Base-by-base conservation (phyloP, 208 protist species). In the Herpetomonas samuelpessoai region DNA sequence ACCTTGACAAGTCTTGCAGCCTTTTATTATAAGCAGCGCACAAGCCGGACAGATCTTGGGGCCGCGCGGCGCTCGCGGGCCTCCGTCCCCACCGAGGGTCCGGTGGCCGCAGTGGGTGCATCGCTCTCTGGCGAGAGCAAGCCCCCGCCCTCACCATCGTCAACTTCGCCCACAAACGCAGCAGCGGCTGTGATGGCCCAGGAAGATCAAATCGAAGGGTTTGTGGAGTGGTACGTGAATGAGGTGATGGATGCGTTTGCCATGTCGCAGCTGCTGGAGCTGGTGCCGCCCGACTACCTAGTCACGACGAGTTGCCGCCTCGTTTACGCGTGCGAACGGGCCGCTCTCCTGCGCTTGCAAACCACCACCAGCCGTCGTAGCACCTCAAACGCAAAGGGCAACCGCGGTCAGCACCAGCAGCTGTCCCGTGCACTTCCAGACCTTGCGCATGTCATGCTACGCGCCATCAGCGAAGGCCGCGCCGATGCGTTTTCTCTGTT, bases 171-270 rank as follows among this genome's bases (percentile, higher is more conserved):
- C 44, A 22, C 44, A 9, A 48, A 38, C 53, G 39, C 51, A 53
- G 19, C 47, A 18, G 28, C 39, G 26, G 57, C 9, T 16, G 16
- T 49, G n/a, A 39, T 27, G 4, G 6, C 53, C 3, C 7, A 19
- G 9, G 16, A 24, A 9, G 28, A 77, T 44, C 71, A 74, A 38
- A 81, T 83, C 19, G 81, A 79, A 35, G 55, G 67, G 24, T 93
- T 93, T 73, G 80, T 93, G 19, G 82, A 93, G 67, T 93, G 86
- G 86, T 93, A 93, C 47, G 75, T 93, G 19, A 84, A 87, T 45
- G 74, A 76, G 26, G 62, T 90, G 30, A 66, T 93, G 49, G 86
- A 93, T 48, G 76, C 86, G 25, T 76, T 87, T 38, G 82, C 86
- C 18, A 82, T 93, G 58, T 83, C 82, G 27, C 86, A 88, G 62